Conservation (phyloP, 371 early-diverging fungal species). For the Rhizomucor miehei region DNA sequence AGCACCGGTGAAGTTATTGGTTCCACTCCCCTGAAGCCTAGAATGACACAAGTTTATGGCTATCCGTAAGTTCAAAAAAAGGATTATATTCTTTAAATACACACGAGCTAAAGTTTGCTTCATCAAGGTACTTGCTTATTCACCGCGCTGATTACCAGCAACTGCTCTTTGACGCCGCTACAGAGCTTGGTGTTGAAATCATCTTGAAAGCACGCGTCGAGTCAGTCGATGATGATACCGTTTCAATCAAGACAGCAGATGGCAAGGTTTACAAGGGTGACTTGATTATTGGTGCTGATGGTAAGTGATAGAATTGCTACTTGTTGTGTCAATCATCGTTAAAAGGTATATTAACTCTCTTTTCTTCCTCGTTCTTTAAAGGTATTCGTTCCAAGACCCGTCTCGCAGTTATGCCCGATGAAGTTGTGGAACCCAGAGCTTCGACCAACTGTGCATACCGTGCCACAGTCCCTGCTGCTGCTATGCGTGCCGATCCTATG, state of each 20-base stretch:
- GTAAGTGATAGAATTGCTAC: slow-evolving; percentile 6
- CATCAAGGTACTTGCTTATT: slow-evolving; percentile 21
- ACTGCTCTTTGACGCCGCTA: slow-evolving; percentile 20
- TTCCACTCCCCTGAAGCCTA: slow-evolving; percentile 18
- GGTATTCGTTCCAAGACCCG: slow-evolving; percentile 26
- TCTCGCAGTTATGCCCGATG: slow-evolving; percentile 22
- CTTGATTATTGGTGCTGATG: slow-evolving; percentile 28
- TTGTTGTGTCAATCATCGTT: background rate
- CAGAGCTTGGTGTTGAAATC: slow-evolving; percentile 16
- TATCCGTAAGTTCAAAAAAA: slow-evolving; percentile 22
- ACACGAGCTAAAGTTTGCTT: background rate
- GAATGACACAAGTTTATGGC: slow-evolving; percentile 20
- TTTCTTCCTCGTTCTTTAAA: background rate
- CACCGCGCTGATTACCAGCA: slow-evolving; percentile 26
- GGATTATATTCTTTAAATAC: too few relatives aligned
- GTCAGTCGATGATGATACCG: slow-evolving; percentile 13
- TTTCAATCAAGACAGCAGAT: slow-evolving; percentile 10
- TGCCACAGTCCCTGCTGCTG: slow-evolving; percentile 22
- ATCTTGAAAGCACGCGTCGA: slow-evolving; percentile 19
- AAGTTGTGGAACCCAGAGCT: slow-evolving; percentile 13
- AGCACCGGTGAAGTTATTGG: slow-evolving; percentile 26
- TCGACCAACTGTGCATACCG: slow-evolving; percentile 33
- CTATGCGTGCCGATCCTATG: slow-evolving; percentile 23
- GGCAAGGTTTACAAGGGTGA: slow-evolving; percentile 15
- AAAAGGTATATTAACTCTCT: too few relatives aligned